Percentiles rank a stretch among this genome's conserved stretches.
Conservation (phyloP, 2,329 filamentous ascomycete genomes). For the Ustilaginoidea virens region DNA sequence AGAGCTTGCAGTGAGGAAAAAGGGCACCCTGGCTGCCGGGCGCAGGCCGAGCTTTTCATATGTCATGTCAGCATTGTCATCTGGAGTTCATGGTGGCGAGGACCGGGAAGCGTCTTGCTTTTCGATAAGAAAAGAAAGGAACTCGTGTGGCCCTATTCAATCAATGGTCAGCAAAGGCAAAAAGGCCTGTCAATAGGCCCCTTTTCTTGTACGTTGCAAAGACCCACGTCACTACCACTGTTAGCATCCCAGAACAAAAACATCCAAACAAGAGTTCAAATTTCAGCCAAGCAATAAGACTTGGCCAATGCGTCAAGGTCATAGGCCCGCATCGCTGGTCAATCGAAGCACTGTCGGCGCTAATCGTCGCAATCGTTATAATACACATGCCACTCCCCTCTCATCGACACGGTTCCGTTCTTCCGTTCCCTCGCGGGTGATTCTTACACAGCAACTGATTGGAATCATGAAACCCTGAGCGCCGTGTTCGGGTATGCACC, state of each 20-base stretch:
- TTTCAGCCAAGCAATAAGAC: not conserved
- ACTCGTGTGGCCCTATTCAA: too few relatives aligned
- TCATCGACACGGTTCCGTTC: not conserved
- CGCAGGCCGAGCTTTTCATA: slow-evolving; percentile 1
- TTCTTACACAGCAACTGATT: too few relatives aligned
- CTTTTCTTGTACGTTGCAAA: too few relatives aligned
- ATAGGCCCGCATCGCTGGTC: too few relatives aligned
- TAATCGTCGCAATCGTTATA: slow-evolving; percentile 6
- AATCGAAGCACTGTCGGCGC: not conserved
- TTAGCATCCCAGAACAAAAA: not conserved
- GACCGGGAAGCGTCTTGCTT: too few relatives aligned
- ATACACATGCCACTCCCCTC: slow-evolving; percentile 4
- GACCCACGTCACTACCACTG: not conserved
- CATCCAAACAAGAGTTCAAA: not conserved
- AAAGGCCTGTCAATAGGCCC: too few relatives aligned
- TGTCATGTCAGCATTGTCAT: too few relatives aligned
- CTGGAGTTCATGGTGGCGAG: too few relatives aligned
- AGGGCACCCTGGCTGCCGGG: slow-evolving; percentile 9
- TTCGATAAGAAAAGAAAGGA: too few relatives aligned
- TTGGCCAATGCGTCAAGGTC: not conserved
- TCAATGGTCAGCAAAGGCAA: too few relatives aligned
- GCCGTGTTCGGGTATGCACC: not conserved
- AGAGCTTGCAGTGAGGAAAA: slow-evolving; percentile 38
- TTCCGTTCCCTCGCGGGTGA: slow-evolving; percentile 3
- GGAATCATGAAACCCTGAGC: not conserved